Conservation (phyloP, 2,329 filamentous ascomycete genomes). For the Cadophora gregata region DNA sequence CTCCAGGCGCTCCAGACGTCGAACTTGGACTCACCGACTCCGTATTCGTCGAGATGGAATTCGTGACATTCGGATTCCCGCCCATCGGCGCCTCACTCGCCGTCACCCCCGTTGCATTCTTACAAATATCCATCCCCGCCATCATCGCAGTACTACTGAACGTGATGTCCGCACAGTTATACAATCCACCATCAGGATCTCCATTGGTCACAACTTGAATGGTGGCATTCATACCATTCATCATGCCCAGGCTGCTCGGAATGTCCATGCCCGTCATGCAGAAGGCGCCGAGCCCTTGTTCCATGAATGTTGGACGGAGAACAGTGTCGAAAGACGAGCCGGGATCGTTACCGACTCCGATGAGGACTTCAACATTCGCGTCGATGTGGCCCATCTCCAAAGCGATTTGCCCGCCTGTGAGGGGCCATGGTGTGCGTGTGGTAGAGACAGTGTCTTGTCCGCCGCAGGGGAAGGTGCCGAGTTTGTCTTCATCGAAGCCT, state of each 20-base stretch:
- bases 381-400: slow-evolving; percentile 44
- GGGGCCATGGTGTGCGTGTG: slow-evolving; percentile 54
- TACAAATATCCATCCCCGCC: slow-evolving; percentile 58
- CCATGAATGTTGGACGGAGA: slow-evolving; percentile 33
- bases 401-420: slow-evolving; percentile 57
- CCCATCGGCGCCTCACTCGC: slow-evolving; percentile 1
- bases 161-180: slow-evolving; percentile 79
- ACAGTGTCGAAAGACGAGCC: slow-evolving; percentile 39
- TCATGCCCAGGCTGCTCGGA: slow-evolving; percentile 53
- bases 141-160: slow-evolving; percentile 60
- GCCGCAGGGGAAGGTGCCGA: slow-evolving; percentile 48
- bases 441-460: slow-evolving; percentile 51
- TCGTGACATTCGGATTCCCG: slow-evolving; percentile 23
- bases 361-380: slow-evolving; percentile 35
- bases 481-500: slow-evolving; percentile 50
- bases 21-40: slow-evolving; percentile 6
- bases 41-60: neutral
- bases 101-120: slow-evolving; percentile 57
- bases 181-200: slow-evolving; percentile 64
- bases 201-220: slow-evolving; percentile 74
- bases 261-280: slow-evolving; percentile 67
- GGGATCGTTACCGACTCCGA: slow-evolving; percentile 35
- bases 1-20: slow-evolving; percentile 6
- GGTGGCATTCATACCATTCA: slow-evolving; percentile 68
- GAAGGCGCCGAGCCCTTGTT: slow-evolving; percentile 58